phyloP scores from a whole-genome alignment of 768 basidiomycete genomes.

The Piloderma croceum region DNA sequence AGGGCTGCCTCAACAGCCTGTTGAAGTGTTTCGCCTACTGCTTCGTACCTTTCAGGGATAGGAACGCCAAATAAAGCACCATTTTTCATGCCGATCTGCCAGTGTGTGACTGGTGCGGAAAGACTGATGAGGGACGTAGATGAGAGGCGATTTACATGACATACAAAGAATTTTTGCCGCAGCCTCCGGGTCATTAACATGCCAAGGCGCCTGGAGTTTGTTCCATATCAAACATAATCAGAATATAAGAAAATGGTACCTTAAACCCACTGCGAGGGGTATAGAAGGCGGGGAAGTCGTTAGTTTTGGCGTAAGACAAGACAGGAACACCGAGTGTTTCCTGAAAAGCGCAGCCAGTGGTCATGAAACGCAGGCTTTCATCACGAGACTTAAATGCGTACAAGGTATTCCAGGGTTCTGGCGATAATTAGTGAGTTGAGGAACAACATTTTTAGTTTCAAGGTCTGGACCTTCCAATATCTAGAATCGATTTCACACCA shows the following conservation, averaged over 20 bases:
- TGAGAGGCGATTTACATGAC: conserved; percentile 17
- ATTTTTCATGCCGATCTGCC: conserved; percentile 64
- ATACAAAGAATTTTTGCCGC: conserved; percentile 76
- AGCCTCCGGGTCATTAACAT: conserved; percentile 48
- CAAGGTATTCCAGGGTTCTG: conserved; percentile 79
- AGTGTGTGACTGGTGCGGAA: conserved; percentile 52
- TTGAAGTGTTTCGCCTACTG: conserved; percentile 64
- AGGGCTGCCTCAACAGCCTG: conserved; percentile 80
- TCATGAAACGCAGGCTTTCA: no score
- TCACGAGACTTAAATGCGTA: conserved; percentile 31
- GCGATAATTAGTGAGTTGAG: neutral
- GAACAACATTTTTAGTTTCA: neutral
- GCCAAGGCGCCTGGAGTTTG: conserved; percentile 68
- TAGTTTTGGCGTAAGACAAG: conserved; percentile 63
- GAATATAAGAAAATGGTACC: conserved; percentile 32
- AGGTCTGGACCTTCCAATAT: conserved; percentile 65
- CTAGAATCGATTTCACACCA: conserved; percentile 91
- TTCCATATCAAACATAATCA: neutral
- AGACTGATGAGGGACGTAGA: conserved; percentile 1
- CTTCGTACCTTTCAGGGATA: conserved; percentile 74
- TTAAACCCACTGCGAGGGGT: conserved; percentile 75
- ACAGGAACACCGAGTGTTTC: conserved; percentile 96
- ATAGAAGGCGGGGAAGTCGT: conserved; percentile 95
- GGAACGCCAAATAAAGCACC: conserved; percentile 85
- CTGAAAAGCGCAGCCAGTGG: no score